Conservation (phyloP, 1,139 yeast species). For the Debaryomyces psychrophilus region DNA sequence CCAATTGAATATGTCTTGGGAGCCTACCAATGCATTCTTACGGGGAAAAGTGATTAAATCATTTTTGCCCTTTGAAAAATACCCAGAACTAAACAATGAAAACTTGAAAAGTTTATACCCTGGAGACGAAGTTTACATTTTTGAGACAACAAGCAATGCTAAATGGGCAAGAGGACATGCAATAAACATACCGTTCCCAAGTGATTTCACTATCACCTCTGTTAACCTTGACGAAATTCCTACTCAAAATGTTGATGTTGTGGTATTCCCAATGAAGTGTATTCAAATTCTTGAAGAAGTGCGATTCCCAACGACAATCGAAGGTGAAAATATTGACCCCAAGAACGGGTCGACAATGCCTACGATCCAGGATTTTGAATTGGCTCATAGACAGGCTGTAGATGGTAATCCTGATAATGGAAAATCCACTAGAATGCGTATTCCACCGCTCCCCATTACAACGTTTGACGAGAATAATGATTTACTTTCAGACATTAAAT, state of each 20-base stretch:
- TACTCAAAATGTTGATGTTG: slow-evolving; percentile 51
- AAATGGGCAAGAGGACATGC: slow-evolving; percentile 85
- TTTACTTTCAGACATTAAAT: slow-evolving; percentile 58
- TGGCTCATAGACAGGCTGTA: slow-evolving; percentile 35
- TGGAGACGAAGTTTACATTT: slow-evolving; percentile 80
- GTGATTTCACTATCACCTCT: slow-evolving; percentile 65
- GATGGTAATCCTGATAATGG: slow-evolving; percentile 22
- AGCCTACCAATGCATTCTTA: slow-evolving; percentile 41
- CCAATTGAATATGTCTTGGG: slow-evolving; percentile 31
- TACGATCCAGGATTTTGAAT: slow-evolving; percentile 47
- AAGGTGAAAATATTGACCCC: slow-evolving; percentile 38
- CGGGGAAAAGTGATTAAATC: slow-evolving; percentile 60
- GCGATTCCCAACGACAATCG: slow-evolving; percentile 30
- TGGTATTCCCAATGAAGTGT: slow-evolving; percentile 63
- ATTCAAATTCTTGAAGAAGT: slow-evolving; percentile 41
- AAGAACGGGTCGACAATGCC: slow-evolving; percentile 42
- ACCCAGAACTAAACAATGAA: slow-evolving; percentile 42
- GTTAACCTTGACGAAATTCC: slow-evolving; percentile 66
- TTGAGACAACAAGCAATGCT: slow-evolving; percentile 59
- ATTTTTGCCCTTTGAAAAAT: slow-evolving; percentile 62
- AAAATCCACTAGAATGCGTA: slow-evolving; percentile 13
- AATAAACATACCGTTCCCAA: slow-evolving; percentile 64
- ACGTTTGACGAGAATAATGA: slow-evolving; percentile 11
- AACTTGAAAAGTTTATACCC: slow-evolving; percentile 63
- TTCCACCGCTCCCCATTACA: slow-evolving; percentile 13